Conservation (phyloP, 108 stramenopile genomes). For the Skeletonema costatum region DNA sequence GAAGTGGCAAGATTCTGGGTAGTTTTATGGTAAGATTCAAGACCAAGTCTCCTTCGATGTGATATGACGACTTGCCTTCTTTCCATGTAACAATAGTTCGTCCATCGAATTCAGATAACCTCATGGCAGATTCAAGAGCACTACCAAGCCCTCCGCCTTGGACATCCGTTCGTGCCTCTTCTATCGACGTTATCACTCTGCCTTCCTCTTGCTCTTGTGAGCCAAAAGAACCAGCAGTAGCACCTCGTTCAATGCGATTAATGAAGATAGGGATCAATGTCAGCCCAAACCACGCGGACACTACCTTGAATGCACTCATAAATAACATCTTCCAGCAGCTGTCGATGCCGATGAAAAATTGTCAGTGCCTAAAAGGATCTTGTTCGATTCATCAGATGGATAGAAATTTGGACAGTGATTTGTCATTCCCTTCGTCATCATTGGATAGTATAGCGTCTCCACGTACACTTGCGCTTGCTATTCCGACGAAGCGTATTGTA, state of each 20-base stretch:
- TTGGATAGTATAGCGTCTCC: conserved; percentile 6
- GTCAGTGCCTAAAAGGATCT: conserved; percentile 29
- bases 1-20: conserved; percentile 48
- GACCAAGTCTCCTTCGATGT: conserved; percentile 35
- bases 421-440: background rate
- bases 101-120: conserved; percentile 29
- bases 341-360: background rate
- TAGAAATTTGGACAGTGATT: conserved; percentile 27
- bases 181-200: conserved; percentile 10
- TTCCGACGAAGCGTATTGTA: conserved; percentile 25
- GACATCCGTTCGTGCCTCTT: conserved; percentile 42
- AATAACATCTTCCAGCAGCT: background rate
- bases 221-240: background rate
- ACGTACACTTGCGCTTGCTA: conserved; percentile 9
- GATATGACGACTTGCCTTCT: conserved; percentile 18
- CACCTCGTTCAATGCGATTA: conserved; percentile 40
- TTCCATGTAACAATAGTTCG: conserved; percentile 21
- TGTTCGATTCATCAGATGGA: conserved; percentile 20
- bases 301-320: conserved; percentile 49
- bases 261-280: conserved; percentile 43
- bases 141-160: conserved; percentile 27
- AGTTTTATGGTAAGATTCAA: conserved; percentile 42
- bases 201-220: background rate
- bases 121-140: conserved; percentile 32
- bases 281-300: conserved; percentile 54